Evolutionary conservation across 2,329 filamentous ascomycete species (phyloP).

Genomic region (Sporothrix curviconia): DNA sequence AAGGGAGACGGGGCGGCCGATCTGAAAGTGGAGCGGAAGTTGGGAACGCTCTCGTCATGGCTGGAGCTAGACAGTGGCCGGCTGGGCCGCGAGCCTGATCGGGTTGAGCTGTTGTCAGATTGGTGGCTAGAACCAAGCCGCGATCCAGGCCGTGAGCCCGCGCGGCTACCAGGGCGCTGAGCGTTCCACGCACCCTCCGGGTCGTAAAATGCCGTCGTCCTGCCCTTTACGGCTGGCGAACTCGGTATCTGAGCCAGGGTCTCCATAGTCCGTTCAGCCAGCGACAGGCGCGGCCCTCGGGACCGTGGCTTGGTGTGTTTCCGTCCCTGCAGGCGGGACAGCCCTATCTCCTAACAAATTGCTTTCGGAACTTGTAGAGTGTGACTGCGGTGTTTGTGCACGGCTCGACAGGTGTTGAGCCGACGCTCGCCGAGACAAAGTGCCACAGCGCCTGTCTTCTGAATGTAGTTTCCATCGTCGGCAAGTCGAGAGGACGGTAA

Average conservation of each 20-base stretch:
- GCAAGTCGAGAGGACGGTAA: not conserved
- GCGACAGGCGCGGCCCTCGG: constrained; percentile 44
- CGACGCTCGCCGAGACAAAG: constrained; percentile 16
- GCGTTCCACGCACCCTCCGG: constrained; percentile 46
- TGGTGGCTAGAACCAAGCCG: constrained; percentile 54
- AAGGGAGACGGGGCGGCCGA: constrained; percentile 32
- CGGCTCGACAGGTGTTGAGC: constrained; percentile 10
- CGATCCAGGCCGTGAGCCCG: constrained; percentile 27
- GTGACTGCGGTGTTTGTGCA: constrained; percentile 13
- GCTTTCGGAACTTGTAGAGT: constrained; percentile 1
- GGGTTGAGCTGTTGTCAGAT: constrained; percentile 49
- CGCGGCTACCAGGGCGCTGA: constrained; percentile 14
- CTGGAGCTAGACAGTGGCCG: constrained; percentile 51
- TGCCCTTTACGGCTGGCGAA: constrained; percentile 63
- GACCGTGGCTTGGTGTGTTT: not conserved
- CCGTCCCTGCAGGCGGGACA: not conserved
- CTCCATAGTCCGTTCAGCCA: constrained; percentile 81
- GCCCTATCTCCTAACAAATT: not conserved
- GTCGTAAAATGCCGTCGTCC: constrained; percentile 67
- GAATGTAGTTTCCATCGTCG: constrained; percentile 11
- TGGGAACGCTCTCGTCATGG: constrained; percentile 36
- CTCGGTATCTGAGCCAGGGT: constrained; percentile 72
- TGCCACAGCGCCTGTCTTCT: constrained; percentile 11
- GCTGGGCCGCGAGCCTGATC: constrained; percentile 43
- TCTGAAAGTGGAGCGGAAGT: constrained; percentile 41